Conservation (phyloP, 106 monocot species). For the Dendrobium catenatum region DNA sequence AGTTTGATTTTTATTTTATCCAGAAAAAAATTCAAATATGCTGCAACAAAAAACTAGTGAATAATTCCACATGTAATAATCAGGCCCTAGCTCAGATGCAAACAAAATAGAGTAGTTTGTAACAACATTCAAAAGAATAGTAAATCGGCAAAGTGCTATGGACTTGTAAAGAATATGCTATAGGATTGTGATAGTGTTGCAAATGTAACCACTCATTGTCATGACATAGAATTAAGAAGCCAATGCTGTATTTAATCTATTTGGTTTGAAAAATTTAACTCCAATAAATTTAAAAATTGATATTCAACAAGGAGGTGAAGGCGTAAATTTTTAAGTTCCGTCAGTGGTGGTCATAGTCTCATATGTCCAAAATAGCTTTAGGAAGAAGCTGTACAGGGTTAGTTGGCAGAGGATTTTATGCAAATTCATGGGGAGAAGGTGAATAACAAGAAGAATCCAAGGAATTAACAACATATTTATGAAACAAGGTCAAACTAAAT, state of each 20-base stretch:
- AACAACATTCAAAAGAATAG: background rate
- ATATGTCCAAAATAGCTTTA: background rate
- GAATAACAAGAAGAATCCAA: background rate
- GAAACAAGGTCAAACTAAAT: background rate
- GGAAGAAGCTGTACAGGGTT: background rate
- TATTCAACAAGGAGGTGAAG: background rate
- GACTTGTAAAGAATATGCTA: background rate
- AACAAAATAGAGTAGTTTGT: background rate
- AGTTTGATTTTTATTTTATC: background rate
- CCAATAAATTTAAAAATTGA: background rate
- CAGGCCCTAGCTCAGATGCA: background rate
- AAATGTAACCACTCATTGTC: background rate
- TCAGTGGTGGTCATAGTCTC: background rate
- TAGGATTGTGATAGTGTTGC: background rate
- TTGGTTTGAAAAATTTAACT: background rate
- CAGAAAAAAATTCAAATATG: background rate
- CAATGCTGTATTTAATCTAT: background rate
- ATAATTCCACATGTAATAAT: background rate
- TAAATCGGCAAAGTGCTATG: background rate
- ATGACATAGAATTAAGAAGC: background rate
- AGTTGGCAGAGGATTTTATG: background rate
- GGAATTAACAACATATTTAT: background rate
- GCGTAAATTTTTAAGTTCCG: background rate
- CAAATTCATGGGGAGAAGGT: background rate
- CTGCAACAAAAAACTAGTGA: background rate